phyloP scores from a whole-genome alignment of 805 yeast species.

The Diddensiella caesifluorescens region DNA sequence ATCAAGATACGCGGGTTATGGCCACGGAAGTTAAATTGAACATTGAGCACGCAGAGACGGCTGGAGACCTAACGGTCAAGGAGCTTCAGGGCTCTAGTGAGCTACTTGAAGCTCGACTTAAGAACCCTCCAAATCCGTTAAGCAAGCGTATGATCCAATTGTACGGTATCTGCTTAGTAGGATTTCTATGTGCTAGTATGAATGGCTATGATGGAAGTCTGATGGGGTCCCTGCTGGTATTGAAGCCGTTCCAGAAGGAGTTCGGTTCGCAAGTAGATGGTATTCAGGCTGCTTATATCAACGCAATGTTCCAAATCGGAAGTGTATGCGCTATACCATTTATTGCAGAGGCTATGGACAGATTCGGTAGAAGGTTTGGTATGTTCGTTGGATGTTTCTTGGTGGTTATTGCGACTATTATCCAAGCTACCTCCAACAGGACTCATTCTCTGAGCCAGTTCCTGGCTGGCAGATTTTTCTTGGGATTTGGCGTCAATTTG shows the following conservation, averaged over 20 bases:
- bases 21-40: too few species aligned
- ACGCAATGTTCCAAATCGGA: conserved; percentile 12
- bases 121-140: conserved; percentile 5
- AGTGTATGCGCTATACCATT: conserved; percentile 16
- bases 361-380: conserved; percentile 13
- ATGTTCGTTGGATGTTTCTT: conserved; percentile 13
- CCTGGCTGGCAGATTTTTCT: conserved; percentile 15
- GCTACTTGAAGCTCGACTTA: conserved; percentile 3
- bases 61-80: background rate
- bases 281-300: conserved; percentile 10
- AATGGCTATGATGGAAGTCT: conserved; percentile 8
- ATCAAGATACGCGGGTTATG: too few species aligned
- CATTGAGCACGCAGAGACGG: background rate
- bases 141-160: conserved; percentile 1
- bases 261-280: conserved; percentile 14
- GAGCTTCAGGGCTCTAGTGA: conserved; percentile 6
- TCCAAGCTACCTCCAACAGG: conserved; percentile 10
- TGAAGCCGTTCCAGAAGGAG: conserved; percentile 8
- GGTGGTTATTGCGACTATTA: conserved; percentile 11
- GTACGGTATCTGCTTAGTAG: conserved; percentile 1
- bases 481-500: conserved; percentile 15
- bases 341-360: conserved; percentile 12
- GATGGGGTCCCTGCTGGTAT: conserved; percentile 10
- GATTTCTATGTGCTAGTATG: conserved; percentile 4
- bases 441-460: conserved; percentile 5